Evolutionary conservation across 169 alveolate species (phyloP).

Genomic region (Cryptosporidium canis): DNA sequence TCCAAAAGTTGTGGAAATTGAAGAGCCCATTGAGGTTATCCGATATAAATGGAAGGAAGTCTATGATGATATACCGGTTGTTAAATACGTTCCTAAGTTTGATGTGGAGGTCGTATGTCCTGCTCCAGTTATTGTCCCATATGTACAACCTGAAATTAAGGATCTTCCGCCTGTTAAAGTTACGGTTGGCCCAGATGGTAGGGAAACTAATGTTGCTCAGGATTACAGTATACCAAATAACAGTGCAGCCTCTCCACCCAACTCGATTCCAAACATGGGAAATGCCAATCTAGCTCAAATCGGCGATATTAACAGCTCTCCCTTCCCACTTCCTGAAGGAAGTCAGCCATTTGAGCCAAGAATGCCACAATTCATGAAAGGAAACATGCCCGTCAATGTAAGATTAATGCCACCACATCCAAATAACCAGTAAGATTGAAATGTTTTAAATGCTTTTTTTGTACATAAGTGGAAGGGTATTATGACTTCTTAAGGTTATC

Average conservation of each 20-base stretch:
- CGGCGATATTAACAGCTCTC: constrained; percentile 49
- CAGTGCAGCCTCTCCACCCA: constrained; percentile 10
- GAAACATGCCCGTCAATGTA: constrained; percentile 64
- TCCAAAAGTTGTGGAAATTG: constrained; percentile 85
- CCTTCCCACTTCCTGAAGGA: constrained; percentile 72
- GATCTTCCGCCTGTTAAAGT: constrained; percentile 86
- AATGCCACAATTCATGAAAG: constrained; percentile 68
- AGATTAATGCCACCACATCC: constrained; percentile 72
- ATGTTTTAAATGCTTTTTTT: not conserved
- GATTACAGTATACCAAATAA: constrained; percentile 45
- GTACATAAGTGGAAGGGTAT: not conserved
- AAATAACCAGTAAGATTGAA: not conserved
- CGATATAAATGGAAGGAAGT: constrained; percentile 86
- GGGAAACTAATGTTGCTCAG: constrained; percentile 62
- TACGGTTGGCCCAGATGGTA: constrained; percentile 73
- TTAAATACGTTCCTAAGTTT: constrained; percentile 85
- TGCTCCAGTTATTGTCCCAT: constrained; percentile 86
- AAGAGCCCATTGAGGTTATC: constrained; percentile 84
- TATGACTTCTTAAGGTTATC: not conserved
- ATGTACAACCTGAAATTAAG: constrained; percentile 83
- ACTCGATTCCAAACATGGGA: constrained; percentile 4
- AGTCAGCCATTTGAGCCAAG: constrained; percentile 68
- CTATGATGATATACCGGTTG: constrained; percentile 86
- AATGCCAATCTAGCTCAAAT: constrained; percentile 30
- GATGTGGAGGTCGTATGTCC: constrained; percentile 88